Evolutionary conservation across 2,329 filamentous ascomycete genomes (phyloP).

Genomic region (Monosporascus sp.): DNA sequence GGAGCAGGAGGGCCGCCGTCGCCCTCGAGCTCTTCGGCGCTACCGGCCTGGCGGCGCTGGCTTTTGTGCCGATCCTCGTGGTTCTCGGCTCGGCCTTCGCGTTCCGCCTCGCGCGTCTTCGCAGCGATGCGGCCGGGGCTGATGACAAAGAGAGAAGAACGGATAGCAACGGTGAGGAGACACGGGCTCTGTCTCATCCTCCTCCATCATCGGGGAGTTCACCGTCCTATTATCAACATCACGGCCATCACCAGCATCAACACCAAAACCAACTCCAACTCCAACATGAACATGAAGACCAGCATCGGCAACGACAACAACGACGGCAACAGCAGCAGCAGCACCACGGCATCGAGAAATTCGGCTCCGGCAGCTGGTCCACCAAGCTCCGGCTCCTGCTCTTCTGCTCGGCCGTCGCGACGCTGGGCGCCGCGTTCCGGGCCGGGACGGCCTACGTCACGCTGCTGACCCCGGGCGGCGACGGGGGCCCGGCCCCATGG

Average conservation of each 20-base stretch:
- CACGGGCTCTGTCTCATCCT: conserved; percentile 13
- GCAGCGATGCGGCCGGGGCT: background rate
- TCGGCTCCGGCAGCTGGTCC: conserved; percentile 62
- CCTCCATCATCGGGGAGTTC: conserved; percentile 36
- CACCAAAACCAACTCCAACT: no score
- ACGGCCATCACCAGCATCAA: no score
- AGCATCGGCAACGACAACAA: background rate
- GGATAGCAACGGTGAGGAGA: no score
- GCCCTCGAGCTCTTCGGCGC: conserved; percentile 59
- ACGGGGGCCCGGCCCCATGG: conserved; percentile 37
- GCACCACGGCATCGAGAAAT: conserved; percentile 44
- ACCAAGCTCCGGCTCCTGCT: conserved; percentile 64
- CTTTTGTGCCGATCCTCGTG: conserved; percentile 45
- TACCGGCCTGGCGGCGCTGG: conserved; percentile 56
- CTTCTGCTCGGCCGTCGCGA: conserved; percentile 53
- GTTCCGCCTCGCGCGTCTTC: background rate
- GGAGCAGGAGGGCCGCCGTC: background rate
- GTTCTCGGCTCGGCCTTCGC: conserved; percentile 42
- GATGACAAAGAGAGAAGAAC: background rate
- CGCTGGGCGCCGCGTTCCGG: conserved; percentile 66
- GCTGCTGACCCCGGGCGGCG: conserved; percentile 39
- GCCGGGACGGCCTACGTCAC: conserved; percentile 45
- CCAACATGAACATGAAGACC: background rate
- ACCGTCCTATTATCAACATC: no score
- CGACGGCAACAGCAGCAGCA: background rate